Base-by-base conservation (phyloP, 805 yeast genomes). In the Kuraishia cidri region DNA sequence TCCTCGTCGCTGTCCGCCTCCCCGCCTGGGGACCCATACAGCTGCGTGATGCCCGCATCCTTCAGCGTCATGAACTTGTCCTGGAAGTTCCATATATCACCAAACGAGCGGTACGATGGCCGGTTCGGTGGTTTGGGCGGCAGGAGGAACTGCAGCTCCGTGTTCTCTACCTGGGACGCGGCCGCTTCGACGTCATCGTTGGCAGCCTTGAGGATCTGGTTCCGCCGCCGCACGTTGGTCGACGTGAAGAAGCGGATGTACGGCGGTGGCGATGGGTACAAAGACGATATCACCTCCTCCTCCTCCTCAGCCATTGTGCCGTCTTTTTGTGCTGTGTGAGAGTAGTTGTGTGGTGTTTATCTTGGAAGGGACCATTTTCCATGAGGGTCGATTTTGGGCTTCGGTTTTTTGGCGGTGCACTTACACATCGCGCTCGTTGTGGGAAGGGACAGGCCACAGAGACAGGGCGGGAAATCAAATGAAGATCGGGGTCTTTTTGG, bases 231-330 rank as follows among this genome's bases (percentile, higher is more conserved):
- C n/a, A 72, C 43, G 47, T 87, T 86, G 37, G 73, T 83, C 3
- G 60, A 48, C 1, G 95, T 84, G 61, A 85, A 90, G 46, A 67
- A 73, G 49, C 75, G 72, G 43, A 75, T 71, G 48, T 74, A 85
- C 6, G 83, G 82, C 6, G 98, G 98, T 2, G 98, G 97, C 1
- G 94, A 94, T 2, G 98, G 98, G 44, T 84, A 92, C 26, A 90
- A 64, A 5, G 95, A 75, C 11, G 95, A 69, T 23, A 69, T 57
- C 16, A 43, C 31, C 16, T 39, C 45, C 8, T 21, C 22, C 11
- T 23, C 32, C 32, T 28, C 31, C 24, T n/a, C n/a, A n/a, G n/a
- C n/a, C n/a, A n/a, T n/a, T n/a, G n/a, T n/a, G n/a, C n/a, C n/a
- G n/a, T n/a, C n/a, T n/a, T n/a, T n/a, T n/a, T n/a, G n/a, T n/a